Conservation (phyloP, 257 asterid species). For the Thymus mandschuricus region DNA sequence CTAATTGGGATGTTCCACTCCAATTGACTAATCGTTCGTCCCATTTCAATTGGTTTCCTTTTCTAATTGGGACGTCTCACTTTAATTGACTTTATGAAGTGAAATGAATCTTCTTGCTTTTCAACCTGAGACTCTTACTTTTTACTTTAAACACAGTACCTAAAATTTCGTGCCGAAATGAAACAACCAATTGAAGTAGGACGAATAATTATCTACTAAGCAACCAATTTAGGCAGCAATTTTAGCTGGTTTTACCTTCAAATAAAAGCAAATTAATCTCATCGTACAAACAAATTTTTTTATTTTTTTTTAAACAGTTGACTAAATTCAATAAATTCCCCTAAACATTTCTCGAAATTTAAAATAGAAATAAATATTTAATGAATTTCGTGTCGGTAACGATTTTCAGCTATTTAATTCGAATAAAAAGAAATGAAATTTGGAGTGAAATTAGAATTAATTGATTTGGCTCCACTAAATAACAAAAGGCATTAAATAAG, state of each 20-base stretch:
- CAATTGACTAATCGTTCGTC: too few species aligned
- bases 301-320: too few species aligned
- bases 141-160: too few species aligned
- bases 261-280: conserved; percentile 26
- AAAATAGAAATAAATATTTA: not conserved
- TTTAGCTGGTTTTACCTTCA: conserved; percentile 29
- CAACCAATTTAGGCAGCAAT: conserved; percentile 18
- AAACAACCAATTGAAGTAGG: too few species aligned
- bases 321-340: not conserved
- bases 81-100: too few species aligned
- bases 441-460: conserved; percentile 1
- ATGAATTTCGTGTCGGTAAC: conserved; percentile 18
- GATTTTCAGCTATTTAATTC: not conserved
- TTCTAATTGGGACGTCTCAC: too few species aligned
- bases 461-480: conserved; percentile 15
- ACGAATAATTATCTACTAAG: not conserved
- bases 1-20: too few species aligned
- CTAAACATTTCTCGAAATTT: not conserved
- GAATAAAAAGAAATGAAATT: not conserved
- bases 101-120: too few species aligned
- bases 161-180: too few species aligned
- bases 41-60: too few species aligned
- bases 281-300: conserved; percentile 15
- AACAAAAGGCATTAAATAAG: conserved; percentile 23
- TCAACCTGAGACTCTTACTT: too few species aligned